Evolutionary conservation across 1,139 yeast species (phyloP), one percentile per base, ranked within the genome.

Genomic region (Candida neerlandica): DNA sequence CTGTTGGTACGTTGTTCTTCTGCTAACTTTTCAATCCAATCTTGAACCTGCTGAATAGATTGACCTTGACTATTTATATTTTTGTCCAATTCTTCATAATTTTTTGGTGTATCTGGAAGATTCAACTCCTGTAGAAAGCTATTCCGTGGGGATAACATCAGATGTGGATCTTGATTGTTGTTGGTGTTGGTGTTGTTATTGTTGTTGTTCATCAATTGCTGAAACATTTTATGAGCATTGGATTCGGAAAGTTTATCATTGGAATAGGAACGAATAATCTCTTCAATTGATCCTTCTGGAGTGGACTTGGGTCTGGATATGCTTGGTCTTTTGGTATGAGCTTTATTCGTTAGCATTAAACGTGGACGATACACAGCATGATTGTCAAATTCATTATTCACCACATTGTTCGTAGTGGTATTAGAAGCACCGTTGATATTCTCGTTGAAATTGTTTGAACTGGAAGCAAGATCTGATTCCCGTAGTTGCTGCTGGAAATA

Each of bases 21-120:
- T 1, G 77, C 72, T 44, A 78, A 62, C 48, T 70, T 77, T 50
- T 70, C 80, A 44, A 81, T 72, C 84, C 85, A 80, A 55, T 82
- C 85, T 58, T 80, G 82, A 0, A 80, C 82, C 58, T 81, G 85
- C 61, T 74, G 81, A 47, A 82, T 73, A 3, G 84, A 76, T 52
- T 77, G 79, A 10, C 82, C 84, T 54, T 81, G 84, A 57, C 71
- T 75, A 49, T 65, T 64, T 9, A 81, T 66, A 51, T 72, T 80
- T 37, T 71, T 74, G 55, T 78, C 81, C 46, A 78, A 61, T 19
- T 47, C 46, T 32, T 44, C 47, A 38, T 41, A 41, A 11, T 41
- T 21, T 12, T 45, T 43, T 3, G 50, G 52, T 34, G 58, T 58
- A 43, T 50, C 56, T 5, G 63, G 51, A 16, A 41, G 45, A 50